A percentile compares a stretch with the other conserved stretches of the same genome.
Evolutionary conservation across 208 protist species (phyloP).

Genomic region (Angomonas desouzai): DNA sequence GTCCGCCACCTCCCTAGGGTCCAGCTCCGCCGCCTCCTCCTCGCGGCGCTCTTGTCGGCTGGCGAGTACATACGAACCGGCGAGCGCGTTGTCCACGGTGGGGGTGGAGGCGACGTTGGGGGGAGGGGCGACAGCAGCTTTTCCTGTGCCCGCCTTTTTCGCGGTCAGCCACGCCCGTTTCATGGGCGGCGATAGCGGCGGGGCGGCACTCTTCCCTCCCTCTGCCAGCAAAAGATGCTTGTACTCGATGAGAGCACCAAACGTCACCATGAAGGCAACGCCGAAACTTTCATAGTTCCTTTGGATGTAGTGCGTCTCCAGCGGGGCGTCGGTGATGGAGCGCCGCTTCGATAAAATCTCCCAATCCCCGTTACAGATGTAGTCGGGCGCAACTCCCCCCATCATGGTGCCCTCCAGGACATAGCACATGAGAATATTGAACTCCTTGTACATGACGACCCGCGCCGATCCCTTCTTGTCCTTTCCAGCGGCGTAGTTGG

Average conservation of each 20-base stretch:
- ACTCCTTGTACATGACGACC: slow-evolving; percentile 90
- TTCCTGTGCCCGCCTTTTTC: background rate
- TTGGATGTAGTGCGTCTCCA: slow-evolving; percentile 21
- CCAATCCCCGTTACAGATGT: slow-evolving; percentile 9
- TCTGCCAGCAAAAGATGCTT: background rate
- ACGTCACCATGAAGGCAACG: slow-evolving; percentile 14
- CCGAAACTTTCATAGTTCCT: slow-evolving; percentile 19
- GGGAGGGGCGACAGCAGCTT: background rate
- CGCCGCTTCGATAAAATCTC: background rate
- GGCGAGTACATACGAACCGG: slow-evolving; percentile 57
- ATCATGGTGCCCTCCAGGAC: slow-evolving; percentile 94
- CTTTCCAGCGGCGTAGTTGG: slow-evolving; percentile 86
- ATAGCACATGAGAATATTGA: slow-evolving; percentile 92
- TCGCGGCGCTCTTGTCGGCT: slow-evolving; percentile 45
- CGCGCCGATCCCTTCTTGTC: slow-evolving; percentile 85
- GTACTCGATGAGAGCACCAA: slow-evolving; percentile 12
- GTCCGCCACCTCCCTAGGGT: background rate
- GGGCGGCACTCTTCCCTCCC: background rate
- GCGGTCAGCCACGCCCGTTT: background rate
- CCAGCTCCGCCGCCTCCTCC: background rate
- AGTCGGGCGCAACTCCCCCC: slow-evolving; percentile 40
- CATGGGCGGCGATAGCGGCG: background rate
- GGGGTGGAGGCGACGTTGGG: background rate
- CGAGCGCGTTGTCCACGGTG: slow-evolving; percentile 13
- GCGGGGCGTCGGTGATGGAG: background rate